Conservation (phyloP, 495 filamentous ascomycete genomes). For the Neurospora sp. region DNA sequence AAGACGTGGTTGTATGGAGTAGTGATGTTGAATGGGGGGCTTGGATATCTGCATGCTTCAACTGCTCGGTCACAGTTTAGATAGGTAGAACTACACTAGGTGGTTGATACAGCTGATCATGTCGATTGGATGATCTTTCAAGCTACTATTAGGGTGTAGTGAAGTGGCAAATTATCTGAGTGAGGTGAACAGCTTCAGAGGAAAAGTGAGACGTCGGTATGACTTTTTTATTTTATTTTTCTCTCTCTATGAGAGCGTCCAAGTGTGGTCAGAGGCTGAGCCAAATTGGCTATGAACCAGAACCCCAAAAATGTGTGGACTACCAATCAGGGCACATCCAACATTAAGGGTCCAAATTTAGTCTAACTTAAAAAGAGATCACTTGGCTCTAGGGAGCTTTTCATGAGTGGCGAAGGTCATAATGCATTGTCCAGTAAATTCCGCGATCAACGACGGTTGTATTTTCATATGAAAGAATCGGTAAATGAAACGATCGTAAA, state of each 20-base stretch:
- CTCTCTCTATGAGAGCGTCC: not conserved
- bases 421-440: not conserved
- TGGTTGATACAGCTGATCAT: not conserved
- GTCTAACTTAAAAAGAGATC: not conserved
- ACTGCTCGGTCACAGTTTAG: not conserved
- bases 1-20: not conserved
- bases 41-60: not conserved
- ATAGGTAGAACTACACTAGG: not conserved
- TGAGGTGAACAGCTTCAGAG: not conserved
- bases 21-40: not conserved
- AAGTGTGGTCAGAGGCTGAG: not conserved
- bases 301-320: not conserved
- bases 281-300: too few relatives aligned
- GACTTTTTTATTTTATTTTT: not conserved
- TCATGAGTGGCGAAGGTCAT: not conserved
- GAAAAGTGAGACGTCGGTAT: not conserved
- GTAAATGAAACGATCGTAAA: not conserved
- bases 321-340: not conserved
- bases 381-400: not conserved
- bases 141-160: too few relatives aligned
- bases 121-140: not conserved
- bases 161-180: not conserved
- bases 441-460: not conserved
- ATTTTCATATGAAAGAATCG: not conserved
- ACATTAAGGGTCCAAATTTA: not conserved